A percentile compares a stretch with the other conserved stretches of the same genome.
phyloP scores from a whole-genome alignment of 345 rosid genomes.

The Cochlearia excelsa region DNA sequence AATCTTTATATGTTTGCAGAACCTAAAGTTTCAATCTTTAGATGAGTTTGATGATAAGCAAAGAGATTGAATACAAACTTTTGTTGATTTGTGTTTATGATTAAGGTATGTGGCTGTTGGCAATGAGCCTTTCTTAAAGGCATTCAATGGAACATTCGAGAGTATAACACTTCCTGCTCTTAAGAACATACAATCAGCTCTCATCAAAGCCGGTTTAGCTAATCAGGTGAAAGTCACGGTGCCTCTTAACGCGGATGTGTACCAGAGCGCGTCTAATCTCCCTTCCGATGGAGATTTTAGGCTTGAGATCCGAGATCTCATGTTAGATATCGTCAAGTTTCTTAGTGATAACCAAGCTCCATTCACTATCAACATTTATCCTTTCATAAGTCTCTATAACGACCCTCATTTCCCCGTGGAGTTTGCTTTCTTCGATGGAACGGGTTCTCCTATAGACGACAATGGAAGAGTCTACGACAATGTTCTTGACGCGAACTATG shows the following conservation, averaged over 20 bases:
- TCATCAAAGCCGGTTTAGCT: constrained; percentile 60
- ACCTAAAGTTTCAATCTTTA: no score
- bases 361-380: constrained; percentile 59
- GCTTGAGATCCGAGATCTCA: constrained; percentile 50
- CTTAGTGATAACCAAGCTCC: constrained; percentile 54
- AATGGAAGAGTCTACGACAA: constrained; percentile 51
- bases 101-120: constrained; percentile 54
- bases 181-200: constrained; percentile 59
- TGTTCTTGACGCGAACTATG: constrained; percentile 65
- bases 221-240: constrained; percentile 23
- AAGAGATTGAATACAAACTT: constrained; percentile 12
- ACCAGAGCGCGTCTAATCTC: constrained; percentile 38
- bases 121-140: constrained; percentile 26
- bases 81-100: neutral
- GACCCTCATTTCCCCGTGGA: constrained; percentile 61
- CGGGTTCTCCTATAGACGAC: constrained; percentile 45
- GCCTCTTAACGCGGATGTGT: constrained; percentile 62
- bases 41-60: neutral
- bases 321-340: constrained; percentile 55
- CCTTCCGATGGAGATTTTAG: constrained; percentile 68
- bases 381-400: constrained; percentile 61
- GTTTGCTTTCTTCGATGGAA: constrained; percentile 60
- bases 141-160: constrained; percentile 51
- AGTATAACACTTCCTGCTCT: constrained; percentile 57
- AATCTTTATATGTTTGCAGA: no score